Evolutionary conservation across 345 rosid species (phyloP).

Genomic region (Melaleuca quinquenervia): DNA sequence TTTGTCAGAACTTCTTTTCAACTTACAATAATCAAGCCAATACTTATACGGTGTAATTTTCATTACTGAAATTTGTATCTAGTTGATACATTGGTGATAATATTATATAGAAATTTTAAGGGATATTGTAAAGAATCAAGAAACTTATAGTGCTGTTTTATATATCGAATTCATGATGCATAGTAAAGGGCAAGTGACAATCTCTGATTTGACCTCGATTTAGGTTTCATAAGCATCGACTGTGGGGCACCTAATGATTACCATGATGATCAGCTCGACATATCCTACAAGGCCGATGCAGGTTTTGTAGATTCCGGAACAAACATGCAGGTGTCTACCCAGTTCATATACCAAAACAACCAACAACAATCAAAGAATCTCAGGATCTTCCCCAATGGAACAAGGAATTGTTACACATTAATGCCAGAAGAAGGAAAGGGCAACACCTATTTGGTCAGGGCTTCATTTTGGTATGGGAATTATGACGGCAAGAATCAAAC

Average conservation of each 20-base stretch:
- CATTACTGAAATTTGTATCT: background rate
- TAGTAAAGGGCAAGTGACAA: background rate
- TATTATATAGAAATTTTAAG: background rate
- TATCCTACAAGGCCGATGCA: slow-evolving; percentile 3
- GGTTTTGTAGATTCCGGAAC: slow-evolving; percentile 3
- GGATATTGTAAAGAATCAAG: background rate
- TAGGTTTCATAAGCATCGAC: slow-evolving; percentile 16
- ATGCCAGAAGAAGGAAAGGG: background rate
- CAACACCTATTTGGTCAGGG: slow-evolving; percentile 35
- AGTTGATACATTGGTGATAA: background rate
- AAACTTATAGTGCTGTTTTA: background rate
- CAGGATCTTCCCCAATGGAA: slow-evolving; percentile 16
- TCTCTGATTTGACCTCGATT: background rate
- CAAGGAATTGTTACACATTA: slow-evolving; percentile 18
- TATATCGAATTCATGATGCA: background rate
- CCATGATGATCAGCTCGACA: background rate
- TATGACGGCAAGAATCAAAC: slow-evolving; percentile 21
- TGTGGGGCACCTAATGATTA: slow-evolving; percentile 10
- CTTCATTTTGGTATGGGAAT: slow-evolving; percentile 39
- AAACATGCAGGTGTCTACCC: background rate
- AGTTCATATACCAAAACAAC: background rate
- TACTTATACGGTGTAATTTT: background rate
- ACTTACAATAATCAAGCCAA: background rate
- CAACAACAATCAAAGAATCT: background rate
- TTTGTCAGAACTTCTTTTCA: background rate